Conservation (phyloP, 1,139 yeast species). For the Zygosaccharomyces pseudobailii region DNA sequence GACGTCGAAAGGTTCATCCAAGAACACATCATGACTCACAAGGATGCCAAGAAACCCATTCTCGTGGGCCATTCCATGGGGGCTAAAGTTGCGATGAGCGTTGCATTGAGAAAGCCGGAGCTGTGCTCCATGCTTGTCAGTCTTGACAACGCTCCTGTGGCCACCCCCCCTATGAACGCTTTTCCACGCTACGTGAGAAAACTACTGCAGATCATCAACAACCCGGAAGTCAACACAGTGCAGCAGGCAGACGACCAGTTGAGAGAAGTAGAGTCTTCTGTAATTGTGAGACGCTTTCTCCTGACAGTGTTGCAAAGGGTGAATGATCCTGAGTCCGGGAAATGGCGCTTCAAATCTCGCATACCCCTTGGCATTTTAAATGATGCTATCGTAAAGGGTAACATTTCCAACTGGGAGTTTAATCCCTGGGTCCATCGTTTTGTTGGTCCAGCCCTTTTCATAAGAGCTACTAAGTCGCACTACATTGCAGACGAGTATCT, state of each 20-base stretch:
- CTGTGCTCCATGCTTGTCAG: slow-evolving; percentile 60
- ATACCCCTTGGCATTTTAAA: slow-evolving; percentile 70
- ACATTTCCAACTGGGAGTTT: slow-evolving; percentile 76
- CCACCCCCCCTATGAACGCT: slow-evolving; percentile 51
- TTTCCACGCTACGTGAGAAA: slow-evolving; percentile 67
- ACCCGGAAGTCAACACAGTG: slow-evolving; percentile 43
- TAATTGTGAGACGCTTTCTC: slow-evolving; percentile 70
- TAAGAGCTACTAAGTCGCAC: slow-evolving; percentile 71
- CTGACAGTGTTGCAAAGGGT: slow-evolving; percentile 47
- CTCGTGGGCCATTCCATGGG: slow-evolving; percentile 97
- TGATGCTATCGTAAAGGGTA: slow-evolving; percentile 56
- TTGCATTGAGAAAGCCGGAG: slow-evolving; percentile 66
- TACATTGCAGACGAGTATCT: slow-evolving; percentile 86
- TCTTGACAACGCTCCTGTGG: slow-evolving; percentile 89
- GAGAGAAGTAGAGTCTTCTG: slow-evolving; percentile 54
- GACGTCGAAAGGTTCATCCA: slow-evolving; percentile 72
- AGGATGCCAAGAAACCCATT: slow-evolving; percentile 42
- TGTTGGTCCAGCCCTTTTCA: slow-evolving; percentile 69
- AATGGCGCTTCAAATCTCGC: slow-evolving; percentile 39
- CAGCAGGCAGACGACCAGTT: slow-evolving; percentile 68
- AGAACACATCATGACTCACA: slow-evolving; percentile 40
- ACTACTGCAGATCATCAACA: slow-evolving; percentile 49
- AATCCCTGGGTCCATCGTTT: slow-evolving; percentile 51
- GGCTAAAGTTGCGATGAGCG: slow-evolving; percentile 89
- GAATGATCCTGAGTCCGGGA: slow-evolving; percentile 38